A percentile compares a stretch with the other conserved stretches of the same genome.
phyloP scores from a whole-genome alignment of 306 rosid species.

The Vigna angularis region DNA sequence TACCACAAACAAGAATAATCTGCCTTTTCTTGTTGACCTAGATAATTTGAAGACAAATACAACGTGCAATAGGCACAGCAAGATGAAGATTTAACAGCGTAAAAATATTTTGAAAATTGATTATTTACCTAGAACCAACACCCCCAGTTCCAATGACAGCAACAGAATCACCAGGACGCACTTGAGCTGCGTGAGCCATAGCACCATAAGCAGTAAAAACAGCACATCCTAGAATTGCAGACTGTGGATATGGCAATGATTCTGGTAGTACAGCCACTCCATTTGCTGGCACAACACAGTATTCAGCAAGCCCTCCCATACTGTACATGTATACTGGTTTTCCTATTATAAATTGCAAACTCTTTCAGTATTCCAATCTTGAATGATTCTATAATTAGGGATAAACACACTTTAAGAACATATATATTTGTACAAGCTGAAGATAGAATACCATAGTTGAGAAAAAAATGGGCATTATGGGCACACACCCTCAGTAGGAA shows the following conservation, averaged over 20 bases:
- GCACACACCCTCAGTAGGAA: not conserved
- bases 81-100: constrained; percentile 27
- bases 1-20: not conserved
- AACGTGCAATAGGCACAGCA: not conserved
- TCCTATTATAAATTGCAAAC: constrained; percentile 61
- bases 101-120: not conserved
- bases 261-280: constrained; percentile 72
- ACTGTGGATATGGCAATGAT: constrained; percentile 81
- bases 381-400: constrained; percentile 12
- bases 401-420: constrained; percentile 35
- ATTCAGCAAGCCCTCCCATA: constrained; percentile 99
- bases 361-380: constrained; percentile 40
- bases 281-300: constrained; percentile 93
- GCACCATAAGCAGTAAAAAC: constrained; percentile 99
- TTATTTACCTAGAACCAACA: constrained; percentile 87
- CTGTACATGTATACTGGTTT: constrained; percentile 90
- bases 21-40: constrained; percentile 15
- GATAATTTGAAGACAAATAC: constrained; percentile 21
- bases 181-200: constrained; percentile 97
- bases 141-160: constrained; percentile 96
- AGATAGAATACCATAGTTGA: constrained; percentile 12
- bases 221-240: constrained; percentile 98
- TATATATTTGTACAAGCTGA: constrained; percentile 20
- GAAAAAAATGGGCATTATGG: not conserved
- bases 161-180: constrained; percentile 91